Conservation (phyloP, 2,329 filamentous ascomycete species). For the Phoma sp. region DNA sequence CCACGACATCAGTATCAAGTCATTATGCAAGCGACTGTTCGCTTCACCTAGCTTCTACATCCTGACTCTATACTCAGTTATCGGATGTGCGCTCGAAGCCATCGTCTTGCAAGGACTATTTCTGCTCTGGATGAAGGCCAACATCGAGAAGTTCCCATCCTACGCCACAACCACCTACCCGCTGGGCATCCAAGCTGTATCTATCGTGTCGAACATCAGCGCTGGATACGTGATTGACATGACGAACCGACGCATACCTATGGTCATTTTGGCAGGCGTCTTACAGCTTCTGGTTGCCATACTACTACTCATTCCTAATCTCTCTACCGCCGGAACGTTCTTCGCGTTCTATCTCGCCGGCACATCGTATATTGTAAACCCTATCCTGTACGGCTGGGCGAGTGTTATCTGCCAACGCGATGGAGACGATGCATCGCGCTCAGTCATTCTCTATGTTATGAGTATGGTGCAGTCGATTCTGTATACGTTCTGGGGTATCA, state of each 20-base stretch:
- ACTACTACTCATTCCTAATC: slow-evolving; percentile 43
- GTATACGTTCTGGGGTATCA: slow-evolving; percentile 57
- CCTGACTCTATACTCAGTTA: slow-evolving; percentile 49
- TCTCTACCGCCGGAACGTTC: slow-evolving; percentile 45
- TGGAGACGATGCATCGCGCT: slow-evolving; percentile 53
- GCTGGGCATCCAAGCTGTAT: slow-evolving; percentile 63
- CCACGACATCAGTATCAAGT: slow-evolving; percentile 35
- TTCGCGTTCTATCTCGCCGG: slow-evolving; percentile 51
- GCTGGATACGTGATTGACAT: slow-evolving; percentile 50
- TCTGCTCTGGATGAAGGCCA: slow-evolving; percentile 35
- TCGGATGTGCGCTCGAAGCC: slow-evolving; percentile 48
- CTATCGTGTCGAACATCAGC: slow-evolving; percentile 59
- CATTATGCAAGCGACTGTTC: slow-evolving; percentile 32
- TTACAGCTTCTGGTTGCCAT: slow-evolving; percentile 46
- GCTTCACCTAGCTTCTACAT: slow-evolving; percentile 47
- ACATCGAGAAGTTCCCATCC: slow-evolving; percentile 41
- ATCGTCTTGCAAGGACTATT: slow-evolving; percentile 39
- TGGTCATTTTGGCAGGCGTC: slow-evolving; percentile 43
- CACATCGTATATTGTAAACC: slow-evolving; percentile 53
- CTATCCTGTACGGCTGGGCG: slow-evolving; percentile 51
- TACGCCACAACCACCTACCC: slow-evolving; percentile 65
- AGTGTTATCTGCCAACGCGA: slow-evolving; percentile 48
- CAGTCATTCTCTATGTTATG: slow-evolving; percentile 53
- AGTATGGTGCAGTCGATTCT: slow-evolving; percentile 50
- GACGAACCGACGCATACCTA: slow-evolving; percentile 46